A percentile compares a stretch with the other conserved stretches of the same genome.
phyloP scores from a whole-genome alignment of 495 filamentous ascomycete genomes.

The Penicillium ucsense region DNA sequence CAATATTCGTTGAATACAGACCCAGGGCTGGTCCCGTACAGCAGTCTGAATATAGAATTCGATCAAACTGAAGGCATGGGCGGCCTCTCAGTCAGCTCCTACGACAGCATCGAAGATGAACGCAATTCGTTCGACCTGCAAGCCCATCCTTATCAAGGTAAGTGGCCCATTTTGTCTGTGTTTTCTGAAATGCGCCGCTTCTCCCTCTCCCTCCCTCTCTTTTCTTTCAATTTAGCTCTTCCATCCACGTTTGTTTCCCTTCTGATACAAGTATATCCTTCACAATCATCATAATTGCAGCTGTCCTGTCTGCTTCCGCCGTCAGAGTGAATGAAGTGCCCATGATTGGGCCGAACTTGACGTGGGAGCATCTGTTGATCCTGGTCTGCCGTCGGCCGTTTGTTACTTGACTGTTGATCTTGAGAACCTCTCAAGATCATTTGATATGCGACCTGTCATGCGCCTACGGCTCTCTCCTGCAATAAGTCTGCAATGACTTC shows the following conservation, averaged over 20 bases:
- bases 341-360: too few species aligned
- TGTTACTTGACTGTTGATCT: too few species aligned
- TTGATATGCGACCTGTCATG: too few species aligned
- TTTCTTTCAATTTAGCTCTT: slow-evolving; percentile 1
- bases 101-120: slow-evolving; percentile 40
- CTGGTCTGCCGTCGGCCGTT: background rate
- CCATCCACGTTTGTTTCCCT: background rate
- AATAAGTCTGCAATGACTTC: background rate
- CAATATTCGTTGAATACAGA: slow-evolving; percentile 39
- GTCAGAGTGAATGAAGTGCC: too few species aligned
- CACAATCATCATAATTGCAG: too few species aligned
- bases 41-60: slow-evolving; percentile 34
- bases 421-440: too few species aligned
- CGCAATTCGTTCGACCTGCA: slow-evolving; percentile 34
- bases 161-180: slow-evolving; percentile 10
- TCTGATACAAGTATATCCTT: background rate
- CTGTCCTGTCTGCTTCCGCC: too few species aligned
- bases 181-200: background rate
- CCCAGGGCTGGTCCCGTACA: slow-evolving; percentile 26
- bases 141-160: slow-evolving; percentile 39
- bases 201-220: background rate
- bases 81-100: slow-evolving; percentile 40
- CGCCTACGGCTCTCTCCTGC: too few species aligned
- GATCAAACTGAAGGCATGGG: slow-evolving; percentile 41
- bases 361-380: background rate